These are phyloP conservation scores for Schoenoplectus tabernaemontani DNA, from an alignment of 202 grass and related monocot species.

Conservation along the genomic window DNA sequence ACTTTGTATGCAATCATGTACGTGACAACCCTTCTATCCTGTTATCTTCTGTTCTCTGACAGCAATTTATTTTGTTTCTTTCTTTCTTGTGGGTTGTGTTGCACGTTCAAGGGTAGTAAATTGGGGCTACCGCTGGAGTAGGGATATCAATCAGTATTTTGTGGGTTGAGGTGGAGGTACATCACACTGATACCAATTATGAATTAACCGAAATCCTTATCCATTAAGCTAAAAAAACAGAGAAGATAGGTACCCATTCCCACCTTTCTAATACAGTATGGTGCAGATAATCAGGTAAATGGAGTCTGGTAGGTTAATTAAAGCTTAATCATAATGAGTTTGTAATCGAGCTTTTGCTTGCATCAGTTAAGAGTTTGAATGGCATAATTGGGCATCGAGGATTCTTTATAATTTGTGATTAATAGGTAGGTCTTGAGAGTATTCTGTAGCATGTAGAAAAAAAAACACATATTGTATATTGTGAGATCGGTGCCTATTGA, in stretches of 20 bases:
- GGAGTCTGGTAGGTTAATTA: not conserved
- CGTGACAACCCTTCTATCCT: constrained; percentile 19
- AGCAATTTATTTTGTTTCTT: not conserved
- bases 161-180: not conserved
- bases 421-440: not conserved
- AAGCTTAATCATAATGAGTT: not conserved
- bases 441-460: not conserved
- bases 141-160: not conserved
- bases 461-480: not conserved
- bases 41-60: not conserved
- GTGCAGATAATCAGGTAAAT: not conserved
- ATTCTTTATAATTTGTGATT: not conserved
- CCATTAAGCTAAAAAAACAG: not conserved
- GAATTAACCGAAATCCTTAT: not conserved
- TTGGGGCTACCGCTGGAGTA: not conserved
- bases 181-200: not conserved
- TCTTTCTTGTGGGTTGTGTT: not conserved
- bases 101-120: not conserved
- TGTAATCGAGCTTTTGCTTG: not conserved
- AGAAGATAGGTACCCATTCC: not conserved
- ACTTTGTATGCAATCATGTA: constrained; percentile 85
- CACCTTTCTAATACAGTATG: not conserved
- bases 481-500: not conserved
- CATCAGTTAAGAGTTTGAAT: not conserved
- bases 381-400: not conserved